Evolutionary conservation across 140 eudicot genomes (phyloP).

Genomic region (Anethum foeniculum): DNA sequence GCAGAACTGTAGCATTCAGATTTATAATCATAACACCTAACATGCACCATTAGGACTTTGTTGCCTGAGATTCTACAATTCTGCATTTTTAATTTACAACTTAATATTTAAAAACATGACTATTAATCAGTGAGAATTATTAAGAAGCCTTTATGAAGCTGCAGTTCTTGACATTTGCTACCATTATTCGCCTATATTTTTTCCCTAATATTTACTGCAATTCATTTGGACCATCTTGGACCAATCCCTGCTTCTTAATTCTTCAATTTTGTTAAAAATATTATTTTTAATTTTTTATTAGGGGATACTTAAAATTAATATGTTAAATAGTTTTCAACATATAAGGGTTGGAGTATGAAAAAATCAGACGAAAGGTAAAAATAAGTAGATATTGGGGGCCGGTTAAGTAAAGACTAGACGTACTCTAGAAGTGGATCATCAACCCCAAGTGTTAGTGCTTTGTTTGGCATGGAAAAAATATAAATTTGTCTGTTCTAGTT

Average conservation of each 20-base stretch:
- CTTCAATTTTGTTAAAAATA: background rate
- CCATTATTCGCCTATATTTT: background rate
- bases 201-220: too few species aligned
- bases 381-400: background rate
- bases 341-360: background rate
- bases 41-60: background rate
- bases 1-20: background rate
- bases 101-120: background rate
- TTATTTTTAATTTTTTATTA: too few species aligned
- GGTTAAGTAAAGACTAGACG: background rate
- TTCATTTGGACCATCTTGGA: background rate
- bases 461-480: background rate
- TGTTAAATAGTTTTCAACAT: background rate
- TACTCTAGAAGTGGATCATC: background rate
- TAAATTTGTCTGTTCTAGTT: background rate
- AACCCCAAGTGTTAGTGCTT: background rate
- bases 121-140: background rate
- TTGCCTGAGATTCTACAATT: background rate
- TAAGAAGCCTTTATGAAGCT: background rate
- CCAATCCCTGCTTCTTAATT: background rate
- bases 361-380: background rate
- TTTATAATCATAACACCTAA: slow-evolving; percentile 2
- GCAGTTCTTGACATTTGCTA: background rate
- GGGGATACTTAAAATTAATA: too few species aligned
- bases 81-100: background rate